Percentiles rank a stretch among this genome's conserved stretches.
These are phyloP conservation scores for Chloranthus sessilifolius DNA, from an alignment of 164 flowering plant genomes.

Conservation along the genomic window DNA sequence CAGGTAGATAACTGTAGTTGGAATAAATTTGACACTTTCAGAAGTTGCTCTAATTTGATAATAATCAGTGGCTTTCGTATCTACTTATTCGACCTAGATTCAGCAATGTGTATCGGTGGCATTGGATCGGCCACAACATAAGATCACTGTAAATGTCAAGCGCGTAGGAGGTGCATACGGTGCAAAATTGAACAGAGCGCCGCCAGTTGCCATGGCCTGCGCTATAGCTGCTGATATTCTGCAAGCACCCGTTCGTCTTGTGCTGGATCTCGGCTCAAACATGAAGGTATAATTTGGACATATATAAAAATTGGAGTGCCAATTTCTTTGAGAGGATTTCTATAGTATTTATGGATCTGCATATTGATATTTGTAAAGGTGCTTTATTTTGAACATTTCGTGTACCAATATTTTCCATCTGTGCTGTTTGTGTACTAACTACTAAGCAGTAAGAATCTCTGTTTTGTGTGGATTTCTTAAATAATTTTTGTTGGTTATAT, in stretches of 20 bases:
- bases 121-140: slow-evolving; percentile 8
- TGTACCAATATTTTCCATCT: too few species aligned
- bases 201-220: slow-evolving; percentile 9
- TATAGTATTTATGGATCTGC: background rate
- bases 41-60: too few species aligned
- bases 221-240: slow-evolving; percentile 12
- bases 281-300: slow-evolving; percentile 6
- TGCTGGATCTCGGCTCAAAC: slow-evolving; percentile 5
- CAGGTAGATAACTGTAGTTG: slow-evolving; percentile 4
- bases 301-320: background rate
- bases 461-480: too few species aligned
- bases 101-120: slow-evolving; percentile 10
- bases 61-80: background rate
- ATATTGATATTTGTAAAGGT: background rate
- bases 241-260: slow-evolving; percentile 10
- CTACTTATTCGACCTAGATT: background rate
- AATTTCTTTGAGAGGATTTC: background rate
- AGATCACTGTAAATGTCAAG: slow-evolving; percentile 12
- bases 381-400: background rate
- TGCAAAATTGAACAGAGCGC: slow-evolving; percentile 7
- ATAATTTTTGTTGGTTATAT: too few species aligned
- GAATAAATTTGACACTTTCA: too few species aligned
- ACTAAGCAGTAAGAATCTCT: too few species aligned
- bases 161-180: slow-evolving; percentile 12
- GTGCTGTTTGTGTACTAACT: too few species aligned